These are phyloP conservation scores for Rhodomyrtus tomentosa DNA, from an alignment of 345 rosid species.

Conservation along the genomic window DNA sequence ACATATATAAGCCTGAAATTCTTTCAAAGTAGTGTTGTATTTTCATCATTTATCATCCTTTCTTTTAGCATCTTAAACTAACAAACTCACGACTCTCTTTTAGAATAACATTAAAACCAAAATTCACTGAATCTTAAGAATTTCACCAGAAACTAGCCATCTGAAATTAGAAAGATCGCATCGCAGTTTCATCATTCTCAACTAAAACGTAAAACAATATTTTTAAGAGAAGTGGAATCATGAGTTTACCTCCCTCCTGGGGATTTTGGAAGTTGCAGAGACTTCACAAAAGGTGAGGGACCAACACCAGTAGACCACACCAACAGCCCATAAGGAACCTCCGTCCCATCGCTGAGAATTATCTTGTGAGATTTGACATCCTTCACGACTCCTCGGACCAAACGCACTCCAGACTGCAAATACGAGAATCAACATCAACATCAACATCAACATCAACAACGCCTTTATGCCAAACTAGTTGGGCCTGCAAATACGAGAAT, in stretches of 20 bases:
- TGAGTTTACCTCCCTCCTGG: slow-evolving; percentile 74
- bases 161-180: background rate
- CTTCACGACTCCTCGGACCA: slow-evolving; percentile 82
- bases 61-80: background rate
- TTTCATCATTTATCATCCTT: background rate
- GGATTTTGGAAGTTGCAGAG: slow-evolving; percentile 71
- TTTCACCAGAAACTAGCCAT: background rate
- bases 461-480: too few species aligned
- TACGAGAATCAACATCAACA: too few species aligned
- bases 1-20: background rate
- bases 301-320: slow-evolving; percentile 98
- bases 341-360: slow-evolving; percentile 69
- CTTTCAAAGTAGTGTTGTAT: background rate
- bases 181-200: background rate
- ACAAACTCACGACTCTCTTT: background rate
- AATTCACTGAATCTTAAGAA: background rate
- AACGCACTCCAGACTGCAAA: slow-evolving; percentile 79
- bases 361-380: slow-evolving; percentile 69
- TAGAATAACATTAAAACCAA: background rate
- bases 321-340: slow-evolving; percentile 81
- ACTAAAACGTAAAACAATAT: background rate
- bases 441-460: too few species aligned
- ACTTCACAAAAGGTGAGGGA: slow-evolving; percentile 61
- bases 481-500: slow-evolving; percentile 25
- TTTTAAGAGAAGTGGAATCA: background rate